Evolutionary conservation across 2,329 filamentous ascomycete genomes (phyloP).

Genomic region (Phaeosphaeriaceae sp.): DNA sequence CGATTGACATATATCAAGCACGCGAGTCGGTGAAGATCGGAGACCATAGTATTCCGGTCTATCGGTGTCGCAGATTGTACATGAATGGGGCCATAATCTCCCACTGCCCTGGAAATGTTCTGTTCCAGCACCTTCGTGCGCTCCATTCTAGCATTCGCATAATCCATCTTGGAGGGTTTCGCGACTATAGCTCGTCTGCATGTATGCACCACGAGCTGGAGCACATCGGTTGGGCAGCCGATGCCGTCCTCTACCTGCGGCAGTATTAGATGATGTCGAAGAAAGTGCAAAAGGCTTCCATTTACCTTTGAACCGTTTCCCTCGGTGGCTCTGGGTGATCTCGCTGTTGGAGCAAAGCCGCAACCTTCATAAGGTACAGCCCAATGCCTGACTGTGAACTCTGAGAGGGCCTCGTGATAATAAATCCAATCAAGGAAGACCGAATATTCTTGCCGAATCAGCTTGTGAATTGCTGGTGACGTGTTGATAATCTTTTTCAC

Average conservation of each 20-base stretch:
- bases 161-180: conserved; percentile 3
- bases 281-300: neutral
- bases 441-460: conserved; percentile 16
- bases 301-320: conserved; percentile 5
- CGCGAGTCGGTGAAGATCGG: conserved; percentile 16
- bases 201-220: conserved; percentile 14
- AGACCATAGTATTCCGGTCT: conserved; percentile 15
- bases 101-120: conserved; percentile 9
- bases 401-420: conserved; percentile 15
- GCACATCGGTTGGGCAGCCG: conserved; percentile 18
- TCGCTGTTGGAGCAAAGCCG: conserved; percentile 14
- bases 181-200: conserved; percentile 16
- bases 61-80: conserved; percentile 7
- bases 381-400: conserved; percentile 21
- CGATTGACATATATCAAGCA: conserved; percentile 20
- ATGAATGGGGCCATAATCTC: conserved; percentile 13
- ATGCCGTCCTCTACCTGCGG: conserved; percentile 7
- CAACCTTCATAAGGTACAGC: conserved; percentile 15
- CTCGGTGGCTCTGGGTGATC: conserved; percentile 9
- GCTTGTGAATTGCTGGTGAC: conserved; percentile 13
- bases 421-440: conserved; percentile 21
- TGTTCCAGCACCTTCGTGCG: conserved; percentile 14
- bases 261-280: conserved; percentile 1
- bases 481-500: conserved; percentile 22
- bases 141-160: conserved; percentile 7